A percentile compares a stretch with the other conserved stretches of the same genome.
phyloP scores from a whole-genome alignment of 306 rosid genomes.

The Rosa rugosa region DNA sequence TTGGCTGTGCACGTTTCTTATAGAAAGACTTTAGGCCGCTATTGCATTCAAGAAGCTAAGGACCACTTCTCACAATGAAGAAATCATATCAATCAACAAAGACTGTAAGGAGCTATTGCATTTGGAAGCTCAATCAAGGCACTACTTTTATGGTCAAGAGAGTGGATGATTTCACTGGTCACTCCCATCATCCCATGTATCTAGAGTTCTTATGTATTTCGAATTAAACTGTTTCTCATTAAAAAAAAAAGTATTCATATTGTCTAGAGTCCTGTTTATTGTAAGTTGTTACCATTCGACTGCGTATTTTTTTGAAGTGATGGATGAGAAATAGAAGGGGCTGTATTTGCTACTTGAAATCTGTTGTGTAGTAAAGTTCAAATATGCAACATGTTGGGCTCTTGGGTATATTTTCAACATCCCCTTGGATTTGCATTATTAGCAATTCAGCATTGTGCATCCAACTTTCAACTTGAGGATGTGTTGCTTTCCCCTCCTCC shows the following conservation, averaged over 20 bases:
- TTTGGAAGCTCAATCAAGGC: too few relatives aligned
- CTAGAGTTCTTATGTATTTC: too few relatives aligned
- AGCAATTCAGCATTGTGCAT: neutral
- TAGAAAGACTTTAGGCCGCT: neutral
- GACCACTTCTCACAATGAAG: neutral
- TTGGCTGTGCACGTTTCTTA: neutral
- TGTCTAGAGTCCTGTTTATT: too few relatives aligned
- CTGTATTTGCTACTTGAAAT: neutral
- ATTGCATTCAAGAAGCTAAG: neutral
- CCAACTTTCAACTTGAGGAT: neutral
- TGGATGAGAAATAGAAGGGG: neutral
- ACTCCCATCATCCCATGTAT: too few relatives aligned
- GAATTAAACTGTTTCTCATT: too few relatives aligned
- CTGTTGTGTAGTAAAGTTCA: neutral
- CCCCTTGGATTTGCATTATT: neutral
- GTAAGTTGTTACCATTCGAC: neutral
- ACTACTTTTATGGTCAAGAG: neutral
- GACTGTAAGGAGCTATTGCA: too few relatives aligned
- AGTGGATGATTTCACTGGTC: neutral
- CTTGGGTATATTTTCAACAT: neutral
- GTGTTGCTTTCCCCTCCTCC: neutral
- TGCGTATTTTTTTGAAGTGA: neutral
- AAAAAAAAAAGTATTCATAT: too few relatives aligned
- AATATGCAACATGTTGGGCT: neutral
- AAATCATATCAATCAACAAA: neutral